Base-by-base conservation (phyloP, 306 rosid genomes). In the Heteromeles arbutifolia region DNA sequence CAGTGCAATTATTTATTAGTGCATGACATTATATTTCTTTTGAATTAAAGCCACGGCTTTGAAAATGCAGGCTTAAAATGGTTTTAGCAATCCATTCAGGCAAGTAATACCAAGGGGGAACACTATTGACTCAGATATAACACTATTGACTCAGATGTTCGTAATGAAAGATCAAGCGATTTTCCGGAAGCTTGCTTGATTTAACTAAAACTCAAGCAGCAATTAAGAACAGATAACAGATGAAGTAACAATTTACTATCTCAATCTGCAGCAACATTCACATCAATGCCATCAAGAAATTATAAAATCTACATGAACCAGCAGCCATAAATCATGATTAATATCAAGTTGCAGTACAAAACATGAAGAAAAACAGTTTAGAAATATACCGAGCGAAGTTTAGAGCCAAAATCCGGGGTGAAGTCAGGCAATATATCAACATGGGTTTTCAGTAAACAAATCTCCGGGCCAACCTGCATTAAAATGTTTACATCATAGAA, bases 351-450 rank as follows among this genome's bases (percentile, higher is more conserved):
- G 11, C 37, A 48, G 3, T 4, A 18, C 21, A 71, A 41, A 52
- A 59, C 28, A 67, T 6, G 3, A 22, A 37, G 41, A 8, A 61
- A 73, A 44, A 17, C 44, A 70, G 10, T 25, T 12, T 22, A 13
- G 18, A 67, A 11, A 29, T 19, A 74, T 90, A 94, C 98, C 85
- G 78, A 56, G 63, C 92, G 95, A 67, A 94, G 96, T 82, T 90
- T 90, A 66, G 90, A 84, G 54, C 96, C 98, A 70, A 91, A 94
- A 74, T 91, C 97, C 22, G 90, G 87, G 63, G 95, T 91, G 84
- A 94, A 94, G 81, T 94, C 97, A 12, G 98, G 95, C 65, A 88
- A 84, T 87, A 91, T 94, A 79, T 94, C 98, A 81, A 94, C 97
- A 75, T 94, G 97, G 58, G 97, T 91, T 82, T 94, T 94, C 86